Base-by-base conservation (phyloP, 495 filamentous ascomycete genomes). In the Amorphotheca resinae region DNA sequence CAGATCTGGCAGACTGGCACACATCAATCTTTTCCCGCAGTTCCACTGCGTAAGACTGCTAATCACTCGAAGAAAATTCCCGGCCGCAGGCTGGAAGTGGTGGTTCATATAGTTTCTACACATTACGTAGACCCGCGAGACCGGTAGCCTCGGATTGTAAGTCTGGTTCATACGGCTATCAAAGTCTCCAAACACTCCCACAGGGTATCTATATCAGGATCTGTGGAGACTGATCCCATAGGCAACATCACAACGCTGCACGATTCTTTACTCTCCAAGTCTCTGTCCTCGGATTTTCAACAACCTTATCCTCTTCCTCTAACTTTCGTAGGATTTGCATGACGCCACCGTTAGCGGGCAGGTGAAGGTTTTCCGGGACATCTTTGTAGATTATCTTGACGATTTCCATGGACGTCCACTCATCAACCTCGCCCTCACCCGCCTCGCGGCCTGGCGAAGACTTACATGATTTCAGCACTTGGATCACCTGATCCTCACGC, bases 351-450 rank as follows among this genome's bases (percentile, higher is more conserved):
- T 76, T 77, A 3, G 84, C 86, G 12, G 89, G 76, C 22, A 68
- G 49, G 60, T 86, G 82, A 50, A 98, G 65, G 49, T 67, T 76
- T 58, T 82, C 79, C 4, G 81, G 76, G 5, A 93, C 75, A 59
- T 83, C 80, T 33, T 68, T 67, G 55, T 98, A 98, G 16, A 98
- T 82, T 18, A 77, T 62, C 61, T 83, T 82, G 20, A 96, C 93
- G 33, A 96, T 65, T 54, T 87, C 82, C 66, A 88, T 79, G 6
- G 76, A 64, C 16, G 76, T 80, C 79, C 79, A 86, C 0, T 50
- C 56, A 26, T 46, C 54, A 7, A 30, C 33, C 17, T 50, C 43
- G 30, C 28, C 48, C 41, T 55, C 21, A n/a, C n/a, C n/a, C 48
- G 55, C 45, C n/a, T 43, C 47, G 15, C 49, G 49, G 9, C 44